phyloP scores from a whole-genome alignment of 1,284 basidiomycete genomes.

The Leccinum insolens region DNA sequence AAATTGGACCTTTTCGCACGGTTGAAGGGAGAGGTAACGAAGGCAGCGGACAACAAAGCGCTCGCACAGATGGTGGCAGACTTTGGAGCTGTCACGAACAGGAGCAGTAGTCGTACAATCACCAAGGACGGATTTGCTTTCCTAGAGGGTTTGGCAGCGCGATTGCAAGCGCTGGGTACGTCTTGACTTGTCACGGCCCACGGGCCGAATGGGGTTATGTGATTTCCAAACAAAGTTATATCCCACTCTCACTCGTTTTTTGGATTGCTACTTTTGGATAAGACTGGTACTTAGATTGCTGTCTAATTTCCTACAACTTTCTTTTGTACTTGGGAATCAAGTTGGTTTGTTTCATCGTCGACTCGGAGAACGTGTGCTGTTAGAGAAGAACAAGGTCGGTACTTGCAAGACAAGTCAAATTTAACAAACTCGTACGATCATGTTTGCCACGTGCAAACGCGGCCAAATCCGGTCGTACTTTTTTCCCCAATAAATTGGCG shows the following conservation, averaged over 20 bases:
- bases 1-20: conserved; percentile 62
- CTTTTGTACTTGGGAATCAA: not conserved
- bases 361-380: not conserved
- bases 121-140: conserved; percentile 79
- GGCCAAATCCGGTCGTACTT: conserved; percentile 22
- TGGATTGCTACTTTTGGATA: not conserved
- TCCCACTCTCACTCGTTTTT: conserved; percentile 1
- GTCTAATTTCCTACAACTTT: not conserved
- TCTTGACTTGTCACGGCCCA: not conserved
- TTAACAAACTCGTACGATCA: not conserved
- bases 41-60: conserved; percentile 51
- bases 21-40: conserved; percentile 54
- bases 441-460: conserved; percentile 28
- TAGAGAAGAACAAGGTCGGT: not conserved
- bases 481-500: conserved; percentile 29
- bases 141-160: conserved; percentile 57
- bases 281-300: not conserved
- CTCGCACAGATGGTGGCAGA: conserved; percentile 67
- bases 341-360: not conserved
- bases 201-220: not conserved
- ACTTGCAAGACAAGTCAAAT: not conserved
- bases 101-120: conserved; percentile 63
- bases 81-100: conserved; percentile 67
- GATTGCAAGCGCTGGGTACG: conserved; percentile 42
- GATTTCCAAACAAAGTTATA: conserved; percentile 7